phyloP scores from a whole-genome alignment of 2,329 filamentous ascomycete genomes.

The Plectosphaerella sp. region DNA sequence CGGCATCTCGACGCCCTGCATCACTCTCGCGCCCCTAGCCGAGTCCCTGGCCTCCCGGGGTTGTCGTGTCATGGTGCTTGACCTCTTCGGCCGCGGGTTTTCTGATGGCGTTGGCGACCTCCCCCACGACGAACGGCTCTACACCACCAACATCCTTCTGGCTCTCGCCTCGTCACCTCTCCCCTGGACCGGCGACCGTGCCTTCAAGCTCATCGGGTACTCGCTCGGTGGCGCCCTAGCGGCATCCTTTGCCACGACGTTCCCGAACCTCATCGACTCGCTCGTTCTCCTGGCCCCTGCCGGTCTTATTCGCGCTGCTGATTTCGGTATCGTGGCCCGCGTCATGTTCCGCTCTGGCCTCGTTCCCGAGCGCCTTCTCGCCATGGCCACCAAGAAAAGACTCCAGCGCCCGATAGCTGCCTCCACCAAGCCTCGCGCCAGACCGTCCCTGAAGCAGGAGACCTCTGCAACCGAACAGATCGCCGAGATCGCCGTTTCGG shows the following conservation, averaged over 20 bases:
- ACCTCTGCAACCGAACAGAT: conserved; percentile 19
- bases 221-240: conserved; percentile 78
- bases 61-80: conserved; percentile 77
- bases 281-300: conserved; percentile 76
- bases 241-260: conserved; percentile 67
- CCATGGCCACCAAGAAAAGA: conserved; percentile 40
- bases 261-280: conserved; percentile 63
- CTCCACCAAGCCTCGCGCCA: conserved; percentile 17
- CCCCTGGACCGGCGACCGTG: conserved; percentile 55
- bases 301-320: conserved; percentile 61
- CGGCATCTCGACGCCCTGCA: conserved; percentile 78
- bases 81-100: conserved; percentile 67
- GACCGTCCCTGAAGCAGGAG: conserved; percentile 5
- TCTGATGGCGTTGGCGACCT: conserved; percentile 60
- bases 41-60: conserved; percentile 62
- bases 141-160: conserved; percentile 66
- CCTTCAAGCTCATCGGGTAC: conserved; percentile 71
- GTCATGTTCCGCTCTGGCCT: conserved; percentile 51
- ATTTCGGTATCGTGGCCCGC: conserved; percentile 44
- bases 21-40: conserved; percentile 65
- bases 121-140: conserved; percentile 70
- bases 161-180: conserved; percentile 66
- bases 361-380: conserved; percentile 47
- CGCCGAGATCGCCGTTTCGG: conserved; percentile 36
- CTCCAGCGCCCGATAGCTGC: conserved; percentile 46